Base-by-base conservation (phyloP, 139 green algal genomes). In the Tetradesmus obliquus region DNA sequence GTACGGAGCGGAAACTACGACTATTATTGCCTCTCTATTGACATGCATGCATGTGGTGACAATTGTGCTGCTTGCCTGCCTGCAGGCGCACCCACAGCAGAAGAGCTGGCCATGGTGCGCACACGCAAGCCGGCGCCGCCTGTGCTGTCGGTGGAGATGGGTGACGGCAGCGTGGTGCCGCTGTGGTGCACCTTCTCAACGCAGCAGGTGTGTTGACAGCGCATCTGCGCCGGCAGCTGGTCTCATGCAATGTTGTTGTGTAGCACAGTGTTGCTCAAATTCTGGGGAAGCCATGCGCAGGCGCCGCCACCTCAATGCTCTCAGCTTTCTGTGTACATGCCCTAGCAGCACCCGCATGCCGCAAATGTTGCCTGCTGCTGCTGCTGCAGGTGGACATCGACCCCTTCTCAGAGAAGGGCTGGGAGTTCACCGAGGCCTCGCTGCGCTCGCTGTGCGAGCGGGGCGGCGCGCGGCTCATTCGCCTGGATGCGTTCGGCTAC, bases 401-500 rank as follows among this genome's bases (percentile, higher is more conserved):
- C 90, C 82, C 90, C n/a, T 95, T 94, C 86, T 83, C 54, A 2
- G 82, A 85, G 53, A 55, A 90, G 88, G 93, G 93, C 0, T 81
- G 79, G 32, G 62, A 88, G 82, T 95, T 95, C 76, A 82, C 92
- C 19, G 76, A 92, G 79, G 90, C 92, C 2, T 89, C 84, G 12
- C 62, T 95, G 82, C 79, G 51, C 55, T 84, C 90, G 2, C 87
- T 94, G 76, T 91, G 93, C n/a, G 24, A 86, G 20, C 32, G 24
- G 3, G 93, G 93, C 6, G n/a, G 74, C 19, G 71, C 89, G 20
- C 91, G 88, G 54, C 79, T 95, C 2, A 81, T 95, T 22, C 82
- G 93, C 15, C 87, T 95, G 89, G 93, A 95, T 55, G 93, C 93
- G 5, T 95, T 94, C 88, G 93, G 93, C 17, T 95, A 95, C 57